Evolutionary conservation across 2,329 filamentous ascomycete genomes (phyloP), one percentile per base, ranked within the genome.

Genomic region (Colletotrichum sp.): DNA sequence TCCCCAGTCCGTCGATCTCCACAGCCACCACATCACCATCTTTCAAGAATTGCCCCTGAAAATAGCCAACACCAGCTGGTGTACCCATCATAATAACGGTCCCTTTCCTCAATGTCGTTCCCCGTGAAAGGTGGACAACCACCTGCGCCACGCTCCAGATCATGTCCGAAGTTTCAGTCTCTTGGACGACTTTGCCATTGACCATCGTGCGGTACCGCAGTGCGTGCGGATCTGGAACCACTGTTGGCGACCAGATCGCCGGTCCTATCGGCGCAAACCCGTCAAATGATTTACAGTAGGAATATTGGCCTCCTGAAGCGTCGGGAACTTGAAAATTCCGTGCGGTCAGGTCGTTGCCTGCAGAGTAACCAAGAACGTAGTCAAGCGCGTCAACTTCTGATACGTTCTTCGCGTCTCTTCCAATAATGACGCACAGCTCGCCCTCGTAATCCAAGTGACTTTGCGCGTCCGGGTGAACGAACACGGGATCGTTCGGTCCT

Each of bases 341-440:
- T 0, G 88, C 87, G 3, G 88, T 88, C 22, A 90, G 79, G 76
- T 90, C 89, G 80, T 92, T 92, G 39, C 88, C 88, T 29, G 87
- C 87, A 0, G 90, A 90, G 77, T 91, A 92, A 34, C 90, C 90
- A 2, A 91, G 86, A 3, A 92, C 84, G 78, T 90, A 89, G 29
- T 88, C 84, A 6, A 88, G 78, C 6, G 89, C 88, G 32, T 90
- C 85, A 1, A 83, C 83, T 66, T 88, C 87, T 5, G 83, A 77
- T 4, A 90, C 85, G 69, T 90, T 86, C 78, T 89, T 89, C 69
- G 84, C 86, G 36, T 86, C 84, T 49, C 86, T 84, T 12, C 87
- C 86, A 30, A 90, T 87, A 6, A 90, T 83, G 34, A 91, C 84
- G 8, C 84, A 86, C 70, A 91, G 85, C 78, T 91, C 89, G 1